A percentile compares a stretch with the other conserved stretches of the same genome.
Conservation (phyloP, 345 rosid genomes). For the Rhodamnia argentea region DNA sequence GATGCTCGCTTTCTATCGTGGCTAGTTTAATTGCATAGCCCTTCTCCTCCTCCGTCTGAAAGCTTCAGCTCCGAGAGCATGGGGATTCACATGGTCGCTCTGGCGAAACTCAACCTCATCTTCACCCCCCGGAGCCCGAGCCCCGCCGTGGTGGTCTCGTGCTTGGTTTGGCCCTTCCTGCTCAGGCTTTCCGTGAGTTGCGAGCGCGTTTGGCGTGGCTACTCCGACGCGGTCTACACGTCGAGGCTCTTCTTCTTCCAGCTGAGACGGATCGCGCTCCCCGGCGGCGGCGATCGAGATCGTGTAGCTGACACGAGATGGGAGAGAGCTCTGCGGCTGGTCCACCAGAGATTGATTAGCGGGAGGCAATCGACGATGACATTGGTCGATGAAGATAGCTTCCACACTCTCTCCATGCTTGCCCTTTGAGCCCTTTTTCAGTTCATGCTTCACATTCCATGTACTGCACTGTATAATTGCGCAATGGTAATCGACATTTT, state of each 20-base stretch:
- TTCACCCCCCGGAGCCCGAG: neutral
- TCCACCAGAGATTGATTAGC: conserved; percentile 1
- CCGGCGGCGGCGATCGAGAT: neutral
- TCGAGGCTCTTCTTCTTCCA: conserved; percentile 6
- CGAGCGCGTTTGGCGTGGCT: neutral
- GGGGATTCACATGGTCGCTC: conserved; percentile 5
- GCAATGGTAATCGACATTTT: neutral
- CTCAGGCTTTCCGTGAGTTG: conserved; percentile 7
- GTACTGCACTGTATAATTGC: neutral
- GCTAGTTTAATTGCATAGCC: neutral
- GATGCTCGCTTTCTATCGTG: neutral
- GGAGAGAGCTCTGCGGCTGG: conserved; percentile 14
- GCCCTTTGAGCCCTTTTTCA: conserved; percentile 6
- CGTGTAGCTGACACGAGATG: conserved; percentile 2
- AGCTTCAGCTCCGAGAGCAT: neutral
- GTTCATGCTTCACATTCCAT: neutral
- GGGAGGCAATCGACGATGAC: neutral
- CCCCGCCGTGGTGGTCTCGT: neutral
- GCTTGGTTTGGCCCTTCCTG: conserved; percentile 7
- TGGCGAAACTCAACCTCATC: conserved; percentile 6
- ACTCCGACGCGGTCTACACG: neutral
- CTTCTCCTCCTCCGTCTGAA: neutral
- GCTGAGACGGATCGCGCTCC: conserved; percentile 3
- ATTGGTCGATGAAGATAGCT: conserved; percentile 6
- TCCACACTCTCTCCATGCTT: conserved; percentile 13